Base-by-base conservation (phyloP, 768 basidiomycete species). In the Roridomyces roridus region DNA sequence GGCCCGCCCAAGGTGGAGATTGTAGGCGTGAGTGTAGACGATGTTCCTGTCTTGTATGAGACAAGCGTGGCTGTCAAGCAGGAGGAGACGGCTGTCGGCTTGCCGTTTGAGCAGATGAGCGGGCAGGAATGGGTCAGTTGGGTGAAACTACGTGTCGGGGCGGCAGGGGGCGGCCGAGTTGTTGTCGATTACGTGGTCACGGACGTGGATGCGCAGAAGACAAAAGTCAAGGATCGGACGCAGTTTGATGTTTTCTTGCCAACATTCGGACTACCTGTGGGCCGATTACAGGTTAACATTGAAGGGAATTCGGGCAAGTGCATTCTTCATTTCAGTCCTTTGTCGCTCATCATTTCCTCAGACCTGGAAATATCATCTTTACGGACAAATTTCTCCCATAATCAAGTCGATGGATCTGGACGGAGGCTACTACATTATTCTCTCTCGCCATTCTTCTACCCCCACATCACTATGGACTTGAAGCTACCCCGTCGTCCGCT, bases 151-250 rank as follows among this genome's bases (percentile, higher is more conserved):
- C 79, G 81, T 60, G 74, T 81, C 28, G 86, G 84, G 10, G 72
- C 79, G 5, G 71, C 75, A 20, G 78, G 79, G 28, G 83, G 83
- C 6, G 83, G 84, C 24, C 70, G 72, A 23, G 68, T 79, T 46
- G 76, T 88, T n/a, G 77, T 86, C 39, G 86, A 90, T 65, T 93
- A 93, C 66, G 67, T 89, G 25, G 88, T 88, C 25, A 78, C 67
- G 62, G 71, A 74, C 26, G 26, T 40, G 24, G 59, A 64, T 23
- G 61, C 62, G 31, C 31, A 72, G 36, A 84, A 79, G 60, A 72
- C 64, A 51, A 79, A 72, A 57, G 62, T 59, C 42, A 70, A 61
- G 24, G 68, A 70, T 23, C 68, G 65, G 46, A 62, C 63, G 4
- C 57, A 65, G 24, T 51, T 86, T 17, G 71, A 82, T 59, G 68